Base-by-base conservation (phyloP, 2,329 filamentous ascomycete species). In the Phyllosticta citribraziliensis region DNA sequence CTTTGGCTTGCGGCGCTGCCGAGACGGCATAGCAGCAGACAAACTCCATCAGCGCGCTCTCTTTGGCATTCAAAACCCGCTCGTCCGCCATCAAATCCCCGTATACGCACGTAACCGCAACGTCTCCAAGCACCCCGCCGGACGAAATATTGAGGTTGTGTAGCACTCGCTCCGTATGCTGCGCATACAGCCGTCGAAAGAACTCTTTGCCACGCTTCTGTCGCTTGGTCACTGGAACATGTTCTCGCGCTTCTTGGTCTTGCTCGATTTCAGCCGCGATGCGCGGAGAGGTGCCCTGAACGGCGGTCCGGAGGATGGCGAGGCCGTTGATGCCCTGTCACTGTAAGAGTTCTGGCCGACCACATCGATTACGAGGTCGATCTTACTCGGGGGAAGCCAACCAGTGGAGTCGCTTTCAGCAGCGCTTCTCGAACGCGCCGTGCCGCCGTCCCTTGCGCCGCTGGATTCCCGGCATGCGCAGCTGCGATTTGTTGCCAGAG, bases 41-140 rank as follows among this genome's bases (percentile, higher is more conserved):
- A 35, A 61, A 61, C 51, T 57, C 60, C 12, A 57, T n/a, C 30
- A n/a, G 30, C 5, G 55, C 60, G 33, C 50, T 57, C 33, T 61
- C 60, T 8, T 51, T 57, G 19, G 60, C 55, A 20, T 35, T 20
- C 9, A 61, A 33, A 30, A 51, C 22, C 1, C 60, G 22, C 51
- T 47, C 50, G 20, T 61, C 60, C 17, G 50, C 60, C 30, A 61
- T 50, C 50, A 64, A 35, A 47, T 60, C 63, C 17, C 57, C 58
- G 52, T 63, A 64, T 12, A 64, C 57, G 35, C 63, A 64, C 25
- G 24, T 1, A 2, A 60, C 55, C 5, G 63, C 60, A 17, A 64
- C 62, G 2, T 35, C 63, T 19, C 63, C 63, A 22, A 64, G 40
- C 20, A 50, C 53, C 11, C 52, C 60, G 30, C 60, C 63, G 19